Conservation (phyloP, 1,139 yeast species). For the Lodderomyces elongisporus region DNA sequence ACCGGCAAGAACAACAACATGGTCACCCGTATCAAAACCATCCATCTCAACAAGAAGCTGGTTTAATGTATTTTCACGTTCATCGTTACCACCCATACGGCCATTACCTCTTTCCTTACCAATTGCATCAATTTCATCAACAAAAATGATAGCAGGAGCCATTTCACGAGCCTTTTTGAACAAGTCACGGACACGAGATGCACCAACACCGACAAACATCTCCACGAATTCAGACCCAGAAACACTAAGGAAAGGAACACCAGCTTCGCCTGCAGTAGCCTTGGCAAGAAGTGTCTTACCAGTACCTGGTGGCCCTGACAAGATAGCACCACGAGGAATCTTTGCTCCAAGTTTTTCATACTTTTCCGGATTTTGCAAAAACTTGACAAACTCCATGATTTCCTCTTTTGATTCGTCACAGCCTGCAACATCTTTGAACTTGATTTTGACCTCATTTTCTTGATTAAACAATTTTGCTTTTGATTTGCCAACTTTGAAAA, state of each 20-base stretch:
- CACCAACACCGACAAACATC: constrained; percentile 84
- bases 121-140: constrained; percentile 83
- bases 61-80: constrained; percentile 73
- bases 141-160: constrained; percentile 76
- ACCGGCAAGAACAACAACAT: constrained; percentile 78
- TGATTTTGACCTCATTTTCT: constrained; percentile 65
- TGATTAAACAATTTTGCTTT: constrained; percentile 69
- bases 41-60: constrained; percentile 83
- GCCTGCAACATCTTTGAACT: constrained; percentile 78
- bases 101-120: constrained; percentile 75
- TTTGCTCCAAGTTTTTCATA: constrained; percentile 78
- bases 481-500: constrained; percentile 60
- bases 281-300: constrained; percentile 79
- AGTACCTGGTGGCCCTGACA: constrained; percentile 85
- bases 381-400: constrained; percentile 79
- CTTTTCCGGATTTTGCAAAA: constrained; percentile 66
- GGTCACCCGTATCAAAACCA: constrained; percentile 70
- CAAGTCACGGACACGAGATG: constrained; percentile 74
- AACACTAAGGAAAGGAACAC: constrained; percentile 77
- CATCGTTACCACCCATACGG: constrained; percentile 67
- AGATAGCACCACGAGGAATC: constrained; percentile 78
- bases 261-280: constrained; percentile 85
- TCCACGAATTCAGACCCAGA: constrained; percentile 79
- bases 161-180: constrained; percentile 75
- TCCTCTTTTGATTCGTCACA: constrained; percentile 81